phyloP scores from a whole-genome alignment of 2,329 filamentous ascomycete genomes.

The Eutypella sp. region DNA sequence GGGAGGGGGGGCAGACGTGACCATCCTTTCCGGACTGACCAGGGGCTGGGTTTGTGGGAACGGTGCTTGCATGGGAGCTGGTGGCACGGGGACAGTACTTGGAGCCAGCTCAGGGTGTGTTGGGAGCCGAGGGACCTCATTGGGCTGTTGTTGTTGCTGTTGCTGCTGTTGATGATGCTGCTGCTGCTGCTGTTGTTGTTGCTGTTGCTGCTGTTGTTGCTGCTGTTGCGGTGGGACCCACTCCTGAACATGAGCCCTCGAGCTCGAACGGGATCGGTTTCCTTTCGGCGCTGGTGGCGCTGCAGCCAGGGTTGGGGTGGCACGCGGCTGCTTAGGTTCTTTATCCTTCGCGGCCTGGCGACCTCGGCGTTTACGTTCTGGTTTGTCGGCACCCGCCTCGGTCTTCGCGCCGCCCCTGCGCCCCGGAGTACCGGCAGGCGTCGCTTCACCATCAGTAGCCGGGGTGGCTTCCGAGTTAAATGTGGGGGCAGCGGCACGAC shows the following conservation, averaged over 20 bases:
- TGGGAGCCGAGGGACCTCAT: slow-evolving; percentile 35
- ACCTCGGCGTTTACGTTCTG: slow-evolving; percentile 37
- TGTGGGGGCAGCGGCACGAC: slow-evolving; percentile 64
- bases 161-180: neutral
- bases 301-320: slow-evolving; percentile 41
- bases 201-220: slow-evolving; percentile 16
- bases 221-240: slow-evolving; percentile 29
- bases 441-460: slow-evolving; percentile 55
- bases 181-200: neutral
- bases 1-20: slow-evolving; percentile 20
- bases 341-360: slow-evolving; percentile 34
- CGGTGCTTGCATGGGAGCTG: slow-evolving; percentile 28
- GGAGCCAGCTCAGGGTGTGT: slow-evolving; percentile 40
- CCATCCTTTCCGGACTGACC: slow-evolving; percentile 19
- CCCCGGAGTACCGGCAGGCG: slow-evolving; percentile 53
- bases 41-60: slow-evolving; percentile 22
- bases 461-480: slow-evolving; percentile 61
- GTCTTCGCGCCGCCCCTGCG: slow-evolving; percentile 44
- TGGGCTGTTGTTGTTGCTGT: slow-evolving; percentile 22
- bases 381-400: slow-evolving; percentile 40
- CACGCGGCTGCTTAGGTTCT: slow-evolving; percentile 34
- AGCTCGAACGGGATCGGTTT: slow-evolving; percentile 51
- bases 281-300: slow-evolving; percentile 39
- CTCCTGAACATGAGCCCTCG: slow-evolving; percentile 43
- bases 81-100: slow-evolving; percentile 38